Percentiles rank a stretch among this genome's conserved stretches.
Conservation (phyloP, 2,329 filamentous ascomycete species). For the Diplodia seriata region DNA sequence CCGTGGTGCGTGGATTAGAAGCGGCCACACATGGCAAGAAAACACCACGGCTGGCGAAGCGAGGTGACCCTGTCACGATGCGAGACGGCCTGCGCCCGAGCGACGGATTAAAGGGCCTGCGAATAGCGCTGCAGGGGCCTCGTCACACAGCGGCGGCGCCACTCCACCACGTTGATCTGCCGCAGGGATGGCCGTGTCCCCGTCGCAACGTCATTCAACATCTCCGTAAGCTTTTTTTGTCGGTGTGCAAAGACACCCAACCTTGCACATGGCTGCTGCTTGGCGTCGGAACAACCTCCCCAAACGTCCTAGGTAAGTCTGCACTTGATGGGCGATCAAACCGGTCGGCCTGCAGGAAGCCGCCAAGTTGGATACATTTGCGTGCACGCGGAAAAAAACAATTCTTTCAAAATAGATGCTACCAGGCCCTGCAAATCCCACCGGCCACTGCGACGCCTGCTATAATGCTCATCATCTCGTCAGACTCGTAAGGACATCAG, state of each 20-base stretch:
- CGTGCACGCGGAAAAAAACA: not conserved
- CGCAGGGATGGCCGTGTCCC: slow-evolving; percentile 5
- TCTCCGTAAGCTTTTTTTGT: not conserved
- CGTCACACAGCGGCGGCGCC: slow-evolving; percentile 11
- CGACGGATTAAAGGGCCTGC: slow-evolving; percentile 4
- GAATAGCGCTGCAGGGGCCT: slow-evolving; percentile 7
- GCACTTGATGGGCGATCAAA: not conserved
- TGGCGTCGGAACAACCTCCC: not conserved
- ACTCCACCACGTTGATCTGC: slow-evolving; percentile 26
- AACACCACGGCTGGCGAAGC: slow-evolving; percentile 11
- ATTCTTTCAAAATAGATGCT: not conserved
- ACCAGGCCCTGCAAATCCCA: not conserved
- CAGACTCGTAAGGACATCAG: slow-evolving; percentile 27
- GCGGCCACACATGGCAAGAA: not conserved
- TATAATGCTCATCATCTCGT: slow-evolving; percentile 23
- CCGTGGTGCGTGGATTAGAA: not conserved
- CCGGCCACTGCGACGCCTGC: not conserved
- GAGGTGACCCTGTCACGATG: not conserved
- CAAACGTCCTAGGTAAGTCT: too few relatives aligned
- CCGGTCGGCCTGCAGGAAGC: too few relatives aligned
- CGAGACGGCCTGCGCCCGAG: not conserved
- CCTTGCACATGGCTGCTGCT: not conserved
- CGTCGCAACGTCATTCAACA: slow-evolving; percentile 14
- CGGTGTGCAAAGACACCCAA: slow-evolving; percentile 1
- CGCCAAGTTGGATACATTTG: not conserved